A percentile compares a stretch with the other conserved stretches of the same genome.
phyloP scores from a whole-genome alignment of 768 basidiomycete species.

The Russula emetica region DNA sequence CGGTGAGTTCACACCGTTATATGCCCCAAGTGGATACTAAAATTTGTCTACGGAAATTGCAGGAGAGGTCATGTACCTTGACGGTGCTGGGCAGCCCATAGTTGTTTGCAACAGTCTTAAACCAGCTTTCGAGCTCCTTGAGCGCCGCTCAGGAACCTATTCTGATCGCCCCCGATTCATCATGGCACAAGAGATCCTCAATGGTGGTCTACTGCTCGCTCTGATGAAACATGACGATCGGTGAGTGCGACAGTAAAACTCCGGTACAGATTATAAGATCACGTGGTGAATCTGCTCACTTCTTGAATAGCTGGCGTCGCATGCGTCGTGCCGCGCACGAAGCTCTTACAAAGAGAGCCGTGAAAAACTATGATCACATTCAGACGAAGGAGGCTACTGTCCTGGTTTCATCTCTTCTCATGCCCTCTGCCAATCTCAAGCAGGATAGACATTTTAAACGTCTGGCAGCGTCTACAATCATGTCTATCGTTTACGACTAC shows the following conservation, averaged over 20 bases:
- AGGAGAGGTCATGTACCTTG: conserved; percentile 29
- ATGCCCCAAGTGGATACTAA: background rate
- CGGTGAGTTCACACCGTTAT: background rate
- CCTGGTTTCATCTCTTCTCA: conserved; percentile 32
- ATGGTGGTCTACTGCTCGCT: conserved; percentile 4
- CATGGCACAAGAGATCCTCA: conserved; percentile 20
- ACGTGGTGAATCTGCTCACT: too few relatives aligned
- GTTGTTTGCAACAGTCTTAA: conserved; percentile 19
- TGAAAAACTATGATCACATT: conserved; percentile 28
- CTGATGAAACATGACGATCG: conserved; percentile 1
- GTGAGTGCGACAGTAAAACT: background rate
- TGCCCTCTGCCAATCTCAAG: conserved; percentile 26
- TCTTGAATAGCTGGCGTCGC: conserved; percentile 33
- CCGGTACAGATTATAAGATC: too few relatives aligned
- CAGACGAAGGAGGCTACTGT: conserved; percentile 34
- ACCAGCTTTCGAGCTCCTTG: conserved; percentile 26
- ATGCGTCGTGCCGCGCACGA: conserved; percentile 36
- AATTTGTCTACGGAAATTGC: too few relatives aligned
- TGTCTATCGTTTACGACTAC: conserved; percentile 32
- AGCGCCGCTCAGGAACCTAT: conserved; percentile 31
- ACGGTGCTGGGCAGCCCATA: conserved; percentile 24
- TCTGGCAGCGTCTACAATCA: conserved; percentile 29
- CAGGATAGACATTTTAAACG: conserved; percentile 34
- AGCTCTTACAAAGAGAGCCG: conserved; percentile 31
- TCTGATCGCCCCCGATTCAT: conserved; percentile 29